These are phyloP conservation scores for Sesbania bispinosa DNA, from an alignment of 306 rosid genomes.

Conservation along the genomic window DNA sequence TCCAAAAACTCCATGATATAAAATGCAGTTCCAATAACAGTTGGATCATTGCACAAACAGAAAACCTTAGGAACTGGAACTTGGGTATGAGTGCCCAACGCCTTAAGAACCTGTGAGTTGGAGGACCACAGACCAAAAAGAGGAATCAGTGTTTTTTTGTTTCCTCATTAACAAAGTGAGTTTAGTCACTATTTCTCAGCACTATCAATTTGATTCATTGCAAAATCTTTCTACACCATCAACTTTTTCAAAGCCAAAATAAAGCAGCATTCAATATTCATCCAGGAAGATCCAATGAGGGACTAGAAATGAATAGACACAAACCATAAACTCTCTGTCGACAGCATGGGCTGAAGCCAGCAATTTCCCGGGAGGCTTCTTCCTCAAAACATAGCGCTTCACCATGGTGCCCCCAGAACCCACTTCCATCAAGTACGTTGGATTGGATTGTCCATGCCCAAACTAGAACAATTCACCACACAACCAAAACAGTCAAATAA, in stretches of 20 bases:
- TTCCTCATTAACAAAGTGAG: background rate
- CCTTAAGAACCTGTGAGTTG: constrained; percentile 67
- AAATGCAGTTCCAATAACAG: constrained; percentile 78
- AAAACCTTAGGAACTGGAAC: constrained; percentile 87
- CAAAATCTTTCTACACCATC: background rate
- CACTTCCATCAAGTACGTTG: constrained; percentile 79
- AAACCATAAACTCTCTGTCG: constrained; percentile 91
- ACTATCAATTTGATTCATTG: background rate
- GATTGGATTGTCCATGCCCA: constrained; percentile 93
- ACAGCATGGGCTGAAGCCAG: constrained; percentile 93
- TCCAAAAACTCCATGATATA: constrained; percentile 94
- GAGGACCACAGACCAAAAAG: background rate
- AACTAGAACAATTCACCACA: constrained; percentile 46
- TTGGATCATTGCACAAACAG: constrained; percentile 77
- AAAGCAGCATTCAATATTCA: background rate
- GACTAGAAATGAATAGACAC: background rate
- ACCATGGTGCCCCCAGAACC: constrained; percentile 36
- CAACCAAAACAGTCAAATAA: background rate
- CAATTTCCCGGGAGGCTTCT: constrained; percentile 83
- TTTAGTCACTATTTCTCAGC: background rate
- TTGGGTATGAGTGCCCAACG: constrained; percentile 59
- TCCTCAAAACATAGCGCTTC: constrained; percentile 79
- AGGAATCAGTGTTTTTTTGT: background rate
- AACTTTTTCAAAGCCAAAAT: background rate
- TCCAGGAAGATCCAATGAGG: background rate